Percentiles rank a stretch among this genome's conserved stretches.
Evolutionary conservation across 495 filamentous ascomycete genomes (phyloP).

Genomic region (Aspergillus nanangensis): DNA sequence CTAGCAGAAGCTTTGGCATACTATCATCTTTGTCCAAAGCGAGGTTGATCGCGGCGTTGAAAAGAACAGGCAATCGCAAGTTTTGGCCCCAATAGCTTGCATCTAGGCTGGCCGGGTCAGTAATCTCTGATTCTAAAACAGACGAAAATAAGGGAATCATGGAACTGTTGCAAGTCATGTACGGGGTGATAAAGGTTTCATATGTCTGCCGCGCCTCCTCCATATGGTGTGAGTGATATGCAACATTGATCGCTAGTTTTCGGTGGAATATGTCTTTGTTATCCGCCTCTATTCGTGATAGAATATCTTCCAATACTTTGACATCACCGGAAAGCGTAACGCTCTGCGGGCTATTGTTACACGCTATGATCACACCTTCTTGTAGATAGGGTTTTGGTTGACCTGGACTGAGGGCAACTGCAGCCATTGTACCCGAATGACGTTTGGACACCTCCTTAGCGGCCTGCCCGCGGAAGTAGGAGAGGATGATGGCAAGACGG

Average conservation of each 20-base stretch:
- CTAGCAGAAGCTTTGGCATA: constrained; percentile 7
- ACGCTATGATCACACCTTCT: constrained; percentile 9
- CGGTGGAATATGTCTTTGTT: constrained; percentile 13
- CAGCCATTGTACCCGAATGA: constrained; percentile 25
- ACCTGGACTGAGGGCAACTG: constrained; percentile 25
- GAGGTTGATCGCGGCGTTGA: constrained; percentile 22
- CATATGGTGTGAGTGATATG: constrained; percentile 37
- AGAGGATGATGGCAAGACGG: constrained; percentile 4
- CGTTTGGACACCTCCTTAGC: background rate
- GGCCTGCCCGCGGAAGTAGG: constrained; percentile 13
- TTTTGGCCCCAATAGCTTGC: constrained; percentile 40
- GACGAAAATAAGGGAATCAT: constrained; percentile 24
- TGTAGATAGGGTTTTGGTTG: constrained; percentile 9
- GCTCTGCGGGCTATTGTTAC: constrained; percentile 17
- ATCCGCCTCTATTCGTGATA: constrained; percentile 22
- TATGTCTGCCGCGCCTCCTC: background rate
- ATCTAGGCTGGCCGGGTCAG: constrained; percentile 7
- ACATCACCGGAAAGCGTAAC: constrained; percentile 23
- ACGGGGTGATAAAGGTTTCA: constrained; percentile 11
- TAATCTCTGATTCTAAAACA: constrained; percentile 18
- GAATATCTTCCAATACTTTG: constrained; percentile 27
- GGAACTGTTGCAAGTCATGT: background rate
- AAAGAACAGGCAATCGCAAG: constrained; percentile 31
- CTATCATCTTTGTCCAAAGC: constrained; percentile 13
- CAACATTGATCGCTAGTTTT: constrained; percentile 32